Evolutionary conservation across 805 yeast species (phyloP).

Genomic region (Kurtzmaniella cleridarum): DNA sequence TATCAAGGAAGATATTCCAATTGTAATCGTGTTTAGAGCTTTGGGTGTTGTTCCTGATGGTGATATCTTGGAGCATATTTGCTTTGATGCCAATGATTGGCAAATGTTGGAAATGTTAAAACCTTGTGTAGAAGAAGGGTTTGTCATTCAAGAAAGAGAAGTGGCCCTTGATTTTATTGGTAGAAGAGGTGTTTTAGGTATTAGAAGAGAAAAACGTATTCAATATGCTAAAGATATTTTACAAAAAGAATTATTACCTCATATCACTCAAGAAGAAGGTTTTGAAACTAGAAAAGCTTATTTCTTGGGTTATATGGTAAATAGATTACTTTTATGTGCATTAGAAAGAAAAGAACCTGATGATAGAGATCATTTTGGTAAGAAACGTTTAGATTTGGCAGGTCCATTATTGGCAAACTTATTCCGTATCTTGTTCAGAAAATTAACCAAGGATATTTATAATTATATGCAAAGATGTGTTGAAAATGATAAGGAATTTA

Average conservation of each 20-base stretch:
- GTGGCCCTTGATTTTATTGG: constrained; percentile 97
- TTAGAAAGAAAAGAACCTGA: constrained; percentile 96
- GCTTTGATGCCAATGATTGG: constrained; percentile 98
- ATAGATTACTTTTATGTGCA: constrained; percentile 90
- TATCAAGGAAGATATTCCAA: constrained; percentile 94
- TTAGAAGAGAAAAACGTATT: constrained; percentile 94
- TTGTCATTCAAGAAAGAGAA: constrained; percentile 95
- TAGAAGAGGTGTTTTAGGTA: constrained; percentile 95
- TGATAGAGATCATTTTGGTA: constrained; percentile 99
- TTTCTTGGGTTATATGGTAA: constrained; percentile 96
- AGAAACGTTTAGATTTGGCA: constrained; percentile 95
- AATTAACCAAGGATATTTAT: constrained; percentile 92
- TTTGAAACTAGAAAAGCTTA: constrained; percentile 95
- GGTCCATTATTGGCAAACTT: constrained; percentile 96
- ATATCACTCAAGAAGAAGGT: constrained; percentile 96
- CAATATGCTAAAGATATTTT: constrained; percentile 95
- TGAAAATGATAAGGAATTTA: constrained; percentile 95
- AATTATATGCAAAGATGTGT: constrained; percentile 99
- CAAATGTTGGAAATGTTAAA: constrained; percentile 98
- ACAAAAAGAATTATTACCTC: constrained; percentile 94
- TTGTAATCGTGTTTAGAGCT: constrained; percentile 95
- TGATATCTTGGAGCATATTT: constrained; percentile 95
- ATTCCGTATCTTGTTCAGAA: constrained; percentile 90
- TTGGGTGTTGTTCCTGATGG: constrained; percentile 99
- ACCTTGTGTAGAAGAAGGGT: constrained; percentile 99